These are phyloP conservation scores for Sphaceloma murrayae DNA, from an alignment of 2,329 filamentous ascomycete species.

Conservation along the genomic window DNA sequence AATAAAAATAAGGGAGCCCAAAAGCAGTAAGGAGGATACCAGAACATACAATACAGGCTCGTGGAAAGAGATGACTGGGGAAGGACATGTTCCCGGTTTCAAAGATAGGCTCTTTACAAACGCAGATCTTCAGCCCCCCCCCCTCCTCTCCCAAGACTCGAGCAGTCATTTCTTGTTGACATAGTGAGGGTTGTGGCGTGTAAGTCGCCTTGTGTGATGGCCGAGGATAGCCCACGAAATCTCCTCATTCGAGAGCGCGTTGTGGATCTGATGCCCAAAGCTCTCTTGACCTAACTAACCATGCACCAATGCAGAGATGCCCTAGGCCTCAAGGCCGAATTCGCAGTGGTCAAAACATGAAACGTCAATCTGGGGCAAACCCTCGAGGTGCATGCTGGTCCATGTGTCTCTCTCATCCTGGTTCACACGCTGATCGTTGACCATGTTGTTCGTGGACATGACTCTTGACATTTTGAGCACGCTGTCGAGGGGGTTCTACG, in stretches of 20 bases:
- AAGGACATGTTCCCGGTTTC: no score
- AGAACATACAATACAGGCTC: conserved; percentile 2
- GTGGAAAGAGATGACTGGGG: conserved; percentile 8
- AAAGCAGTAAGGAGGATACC: conserved; percentile 12
- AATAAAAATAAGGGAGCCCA: conserved; percentile 5
- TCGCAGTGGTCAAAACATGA: neutral
- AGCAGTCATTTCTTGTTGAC: no score
- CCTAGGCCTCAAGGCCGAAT: no score
- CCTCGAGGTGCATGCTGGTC: neutral
- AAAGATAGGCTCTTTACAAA: neutral
- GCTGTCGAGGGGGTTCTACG: no score
- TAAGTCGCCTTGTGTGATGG: no score
- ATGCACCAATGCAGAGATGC: no score
- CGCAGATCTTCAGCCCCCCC: conserved; percentile 7
- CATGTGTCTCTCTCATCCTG: neutral
- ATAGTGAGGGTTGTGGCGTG: no score
- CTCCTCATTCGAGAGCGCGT: neutral
- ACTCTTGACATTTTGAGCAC: conserved; percentile 9
- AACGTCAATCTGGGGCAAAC: no score
- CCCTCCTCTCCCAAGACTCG: no score
- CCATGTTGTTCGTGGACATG: conserved; percentile 1
- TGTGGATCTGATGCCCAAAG: neutral
- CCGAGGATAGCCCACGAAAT: conserved; percentile 8
- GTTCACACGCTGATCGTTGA: conserved; percentile 8
- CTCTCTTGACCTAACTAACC: no score